Percentiles rank a stretch among this genome's conserved stretches.
Conservation (phyloP, 768 basidiomycete species). For the Daedalea quercina region DNA sequence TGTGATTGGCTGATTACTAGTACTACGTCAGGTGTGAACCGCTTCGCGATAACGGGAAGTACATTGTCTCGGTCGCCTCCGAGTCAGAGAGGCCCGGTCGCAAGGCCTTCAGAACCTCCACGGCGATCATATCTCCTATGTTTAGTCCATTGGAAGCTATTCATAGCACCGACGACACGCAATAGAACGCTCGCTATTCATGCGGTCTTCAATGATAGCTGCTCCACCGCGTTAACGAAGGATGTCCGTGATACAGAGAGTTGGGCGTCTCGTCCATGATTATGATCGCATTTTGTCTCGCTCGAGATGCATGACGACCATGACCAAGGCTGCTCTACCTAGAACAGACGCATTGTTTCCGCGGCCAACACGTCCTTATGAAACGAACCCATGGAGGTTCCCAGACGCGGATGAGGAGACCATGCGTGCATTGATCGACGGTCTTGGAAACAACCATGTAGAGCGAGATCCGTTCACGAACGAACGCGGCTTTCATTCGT, state of each 20-base stretch:
- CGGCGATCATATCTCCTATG: too few species aligned
- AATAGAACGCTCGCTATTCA: background rate
- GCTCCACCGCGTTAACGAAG: background rate
- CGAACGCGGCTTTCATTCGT: background rate
- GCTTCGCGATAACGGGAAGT: too few species aligned
- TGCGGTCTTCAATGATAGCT: background rate
- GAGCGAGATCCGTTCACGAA: background rate
- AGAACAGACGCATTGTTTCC: too few species aligned
- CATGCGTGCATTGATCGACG: background rate
- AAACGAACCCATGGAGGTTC: background rate
- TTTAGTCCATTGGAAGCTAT: background rate
- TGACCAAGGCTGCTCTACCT: too few species aligned
- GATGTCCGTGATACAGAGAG: background rate
- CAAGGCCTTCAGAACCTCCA: too few species aligned
- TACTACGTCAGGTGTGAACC: too few species aligned
- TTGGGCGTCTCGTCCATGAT: background rate
- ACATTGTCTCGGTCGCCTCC: too few species aligned
- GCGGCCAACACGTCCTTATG: background rate
- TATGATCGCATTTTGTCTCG: background rate
- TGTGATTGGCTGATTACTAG: too few species aligned
- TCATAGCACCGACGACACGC: background rate
- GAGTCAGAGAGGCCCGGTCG: too few species aligned
- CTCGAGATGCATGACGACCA: too few species aligned
- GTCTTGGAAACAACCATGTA: background rate
- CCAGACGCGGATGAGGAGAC: too few species aligned